Percentiles rank a stretch among this genome's conserved stretches.
These are phyloP conservation scores for Amphichorda felina DNA, from an alignment of 2,329 filamentous ascomycete species.

Conservation along the genomic window DNA sequence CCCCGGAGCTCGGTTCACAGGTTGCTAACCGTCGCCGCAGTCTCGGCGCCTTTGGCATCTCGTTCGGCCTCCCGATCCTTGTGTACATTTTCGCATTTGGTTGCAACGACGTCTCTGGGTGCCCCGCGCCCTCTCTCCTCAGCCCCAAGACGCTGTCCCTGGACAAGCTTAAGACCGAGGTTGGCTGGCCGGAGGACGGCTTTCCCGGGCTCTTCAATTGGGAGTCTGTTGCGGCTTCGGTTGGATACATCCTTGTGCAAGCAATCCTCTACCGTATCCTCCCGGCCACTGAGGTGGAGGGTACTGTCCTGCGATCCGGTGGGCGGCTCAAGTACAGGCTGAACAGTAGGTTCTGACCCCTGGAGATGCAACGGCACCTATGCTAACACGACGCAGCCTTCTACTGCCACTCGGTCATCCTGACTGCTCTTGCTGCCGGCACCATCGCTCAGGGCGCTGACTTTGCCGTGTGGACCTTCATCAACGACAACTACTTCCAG, in stretches of 20 bases:
- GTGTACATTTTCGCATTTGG: slow-evolving; percentile 71
- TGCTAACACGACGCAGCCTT: slow-evolving; percentile 43
- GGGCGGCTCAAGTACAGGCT: slow-evolving; percentile 74
- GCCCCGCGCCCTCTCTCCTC: slow-evolving; percentile 73
- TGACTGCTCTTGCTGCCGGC: slow-evolving; percentile 60
- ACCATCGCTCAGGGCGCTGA: slow-evolving; percentile 67
- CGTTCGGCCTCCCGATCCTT: slow-evolving; percentile 67
- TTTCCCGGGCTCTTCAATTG: slow-evolving; percentile 58
- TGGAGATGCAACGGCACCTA: neutral
- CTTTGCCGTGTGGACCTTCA: slow-evolving; percentile 84
- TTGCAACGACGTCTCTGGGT: slow-evolving; percentile 89
- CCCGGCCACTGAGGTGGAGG: slow-evolving; percentile 61
- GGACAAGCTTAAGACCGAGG: slow-evolving; percentile 63
- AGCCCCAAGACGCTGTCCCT: slow-evolving; percentile 60
- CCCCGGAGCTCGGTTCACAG: neutral
- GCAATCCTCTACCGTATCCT: slow-evolving; percentile 64
- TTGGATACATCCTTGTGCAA: slow-evolving; percentile 70
- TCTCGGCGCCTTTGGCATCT: slow-evolving; percentile 64
- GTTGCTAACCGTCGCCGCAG: slow-evolving; percentile 29
- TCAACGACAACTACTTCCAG: slow-evolving; percentile 82
- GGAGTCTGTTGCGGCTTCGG: slow-evolving; percentile 54
- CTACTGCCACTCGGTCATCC: slow-evolving; percentile 59
- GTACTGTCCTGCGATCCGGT: slow-evolving; percentile 57
- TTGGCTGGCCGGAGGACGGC: slow-evolving; percentile 69
- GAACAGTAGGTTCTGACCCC: slow-evolving; percentile 41